Base-by-base conservation (phyloP, 768 basidiomycete species). In the Xerocomellus intermedius region DNA sequence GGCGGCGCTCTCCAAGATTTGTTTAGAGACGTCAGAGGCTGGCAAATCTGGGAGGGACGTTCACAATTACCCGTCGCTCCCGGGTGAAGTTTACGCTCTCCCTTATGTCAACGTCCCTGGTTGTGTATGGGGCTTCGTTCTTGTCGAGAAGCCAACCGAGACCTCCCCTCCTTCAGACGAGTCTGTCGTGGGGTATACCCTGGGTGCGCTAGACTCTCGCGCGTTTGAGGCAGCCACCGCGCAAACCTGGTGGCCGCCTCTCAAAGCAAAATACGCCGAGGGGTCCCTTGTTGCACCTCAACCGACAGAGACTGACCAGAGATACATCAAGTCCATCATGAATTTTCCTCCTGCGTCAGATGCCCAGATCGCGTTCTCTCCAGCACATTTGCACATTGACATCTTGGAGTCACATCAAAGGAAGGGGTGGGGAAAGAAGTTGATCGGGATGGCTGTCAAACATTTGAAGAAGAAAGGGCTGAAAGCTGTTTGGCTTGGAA, bases 331-430 rank as follows among this genome's bases (percentile, higher is more conserved):
- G 21, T 58, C 62, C 24, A 62, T 81, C 47, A 72, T 73, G 54
- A 55, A 63, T 28, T 72, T 71, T 39, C 67, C 69, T 36, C 72
- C 68, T 9, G 79, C 82, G 1, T 68, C 80, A 16, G 79, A 82
- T 9, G 75, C 79, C n/a, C 79, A 79, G 58, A 73, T 89, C 56
- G 71, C 76, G 5, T 87, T 86, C 64, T 84, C 88, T 17, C 80
- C 83, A 12, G 89, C 89, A 9, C 88, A 91, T 69, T 59, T 91
- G 60, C 89, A 92, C 66, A 84, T 91, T 63, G 75, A 92, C 59
- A 82, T 91, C 52, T 64, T 91, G 62, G 78, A 83, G 24, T 76
- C 75, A 41, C 82, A 87, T 65, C 88, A 88, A 67, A 74, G 80
- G 51, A 79, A 79, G 57, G 88, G 88, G 22, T 88, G 83, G 82